Evolutionary conservation across 2,329 filamentous ascomycete species (phyloP), one percentile per base, ranked within the genome.

Genomic region (Aschersonia sp.): DNA sequence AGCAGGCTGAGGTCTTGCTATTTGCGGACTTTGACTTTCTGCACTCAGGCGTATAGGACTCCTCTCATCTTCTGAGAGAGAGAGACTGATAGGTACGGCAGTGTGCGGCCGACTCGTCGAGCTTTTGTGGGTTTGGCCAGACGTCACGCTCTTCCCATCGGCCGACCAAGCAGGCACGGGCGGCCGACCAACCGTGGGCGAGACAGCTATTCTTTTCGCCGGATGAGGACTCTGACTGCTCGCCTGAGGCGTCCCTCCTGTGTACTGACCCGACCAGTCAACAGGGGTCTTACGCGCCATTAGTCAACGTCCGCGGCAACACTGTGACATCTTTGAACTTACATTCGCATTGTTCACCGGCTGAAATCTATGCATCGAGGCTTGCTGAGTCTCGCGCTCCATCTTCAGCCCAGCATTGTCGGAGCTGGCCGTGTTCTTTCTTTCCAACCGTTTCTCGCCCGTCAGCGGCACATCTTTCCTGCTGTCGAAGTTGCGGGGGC

Each of bases 401-500:
- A 56, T 45, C 51, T 66, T 67, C 38, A 65, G 48, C 2, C 56
- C 50, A 12, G 60, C 51, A 32, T 56, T 59, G 30, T 65, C 64
- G 2, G 65, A 62, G 35, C 56, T 56, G 9, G 58, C 55, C 5
- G 58, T 67, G 53, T 69, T 71, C 54, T 68, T 67, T 50, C 69
- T 67, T 51, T 75, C 73, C 12, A 61, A 43, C 51, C 67, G 68
- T 58, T 70, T 73, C 28, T 75, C 73, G 5, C 66, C 66, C 1
- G 80, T 84, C 45, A 94, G 69, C 1, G 86, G 85, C 46, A 91
- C 78, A 58, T 94, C 88, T 61, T 92, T 94, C 50, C 86, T 78
- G 47, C 85, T 89, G 59, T 95, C 89, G 62, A 97, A 97, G 59
- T 97, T 97, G 48, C 91, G 77, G 1, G 91, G 91, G 61, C 89